These are phyloP conservation scores for Eucalyptus cloeziana DNA, from an alignment of 345 rosid genomes.

Conservation along the genomic window DNA sequence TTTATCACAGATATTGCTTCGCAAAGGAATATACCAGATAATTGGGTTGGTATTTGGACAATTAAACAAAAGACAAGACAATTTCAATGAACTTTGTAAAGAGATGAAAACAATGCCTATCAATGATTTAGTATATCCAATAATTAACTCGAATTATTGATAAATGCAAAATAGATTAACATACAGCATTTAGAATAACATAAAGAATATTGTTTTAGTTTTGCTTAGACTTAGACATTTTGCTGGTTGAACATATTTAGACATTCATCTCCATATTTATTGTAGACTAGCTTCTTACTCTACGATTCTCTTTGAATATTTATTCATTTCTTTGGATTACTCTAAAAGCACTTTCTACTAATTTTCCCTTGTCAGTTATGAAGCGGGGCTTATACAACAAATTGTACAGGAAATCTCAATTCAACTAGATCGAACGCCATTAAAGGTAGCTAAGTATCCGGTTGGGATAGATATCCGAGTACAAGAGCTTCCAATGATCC, in stretches of 20 bases:
- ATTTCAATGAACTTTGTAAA: not conserved
- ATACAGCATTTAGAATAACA: not conserved
- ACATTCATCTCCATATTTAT: not conserved
- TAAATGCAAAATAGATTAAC: not conserved
- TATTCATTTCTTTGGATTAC: not conserved
- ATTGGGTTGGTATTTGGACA: not conserved
- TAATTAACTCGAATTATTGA: not conserved
- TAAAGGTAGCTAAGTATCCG: fast-evolving
- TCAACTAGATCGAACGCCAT: not conserved
- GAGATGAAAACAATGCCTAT: not conserved
- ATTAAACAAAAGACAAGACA: not conserved
- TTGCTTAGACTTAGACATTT: not conserved
- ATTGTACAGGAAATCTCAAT: not conserved
- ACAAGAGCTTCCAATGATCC: not conserved
- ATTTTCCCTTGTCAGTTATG: not conserved
- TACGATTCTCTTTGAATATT: not conserved
- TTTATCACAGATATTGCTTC: not conserved
- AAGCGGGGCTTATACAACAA: not conserved
- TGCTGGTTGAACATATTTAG: not conserved
- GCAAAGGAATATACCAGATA: too few relatives aligned
- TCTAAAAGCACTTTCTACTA: not conserved
- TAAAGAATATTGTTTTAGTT: not conserved
- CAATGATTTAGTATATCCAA: not conserved
- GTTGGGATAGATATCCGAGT: not conserved
- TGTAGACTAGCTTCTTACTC: not conserved